A percentile compares a stretch with the other conserved stretches of the same genome.
Conservation (phyloP, 148 eudicot genomes). For the Rhododendron ovatum region DNA sequence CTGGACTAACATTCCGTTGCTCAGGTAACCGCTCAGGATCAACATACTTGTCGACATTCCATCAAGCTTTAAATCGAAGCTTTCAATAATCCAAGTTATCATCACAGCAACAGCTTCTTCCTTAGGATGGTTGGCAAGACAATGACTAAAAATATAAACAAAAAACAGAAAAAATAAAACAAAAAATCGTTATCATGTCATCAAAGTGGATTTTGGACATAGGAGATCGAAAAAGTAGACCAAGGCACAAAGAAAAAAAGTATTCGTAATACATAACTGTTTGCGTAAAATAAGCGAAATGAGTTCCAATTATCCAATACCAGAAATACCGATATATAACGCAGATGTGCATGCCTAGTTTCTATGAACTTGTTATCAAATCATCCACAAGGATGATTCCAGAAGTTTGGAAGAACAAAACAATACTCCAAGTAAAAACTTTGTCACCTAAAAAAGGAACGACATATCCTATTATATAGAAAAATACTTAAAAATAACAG, state of each 20-base stretch:
- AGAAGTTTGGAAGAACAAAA: background rate
- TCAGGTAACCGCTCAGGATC: slow-evolving; percentile 25
- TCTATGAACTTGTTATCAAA: background rate
- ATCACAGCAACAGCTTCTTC: slow-evolving; percentile 13
- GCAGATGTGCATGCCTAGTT: background rate
- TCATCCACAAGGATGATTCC: background rate
- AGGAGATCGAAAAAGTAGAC: background rate
- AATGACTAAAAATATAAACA: background rate
- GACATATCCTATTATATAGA: background rate
- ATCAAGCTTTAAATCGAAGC: background rate
- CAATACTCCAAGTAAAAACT: too few species aligned
- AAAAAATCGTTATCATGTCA: background rate
- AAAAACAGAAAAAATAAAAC: background rate
- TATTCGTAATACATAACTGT: background rate
- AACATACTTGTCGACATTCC: slow-evolving; percentile 8
- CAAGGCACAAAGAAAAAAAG: background rate
- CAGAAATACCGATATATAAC: background rate
- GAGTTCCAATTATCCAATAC: background rate
- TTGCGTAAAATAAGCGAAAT: background rate
- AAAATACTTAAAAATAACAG: too few species aligned
- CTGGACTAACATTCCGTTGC: background rate
- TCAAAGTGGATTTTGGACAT: background rate
- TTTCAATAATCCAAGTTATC: slow-evolving; percentile 6
- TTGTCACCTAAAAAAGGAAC: background rate
- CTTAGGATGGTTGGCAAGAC: background rate